Evolutionary conservation across 2,329 filamentous ascomycete species (phyloP).

Genomic region (Ophiostoma novo-ulmi): DNA sequence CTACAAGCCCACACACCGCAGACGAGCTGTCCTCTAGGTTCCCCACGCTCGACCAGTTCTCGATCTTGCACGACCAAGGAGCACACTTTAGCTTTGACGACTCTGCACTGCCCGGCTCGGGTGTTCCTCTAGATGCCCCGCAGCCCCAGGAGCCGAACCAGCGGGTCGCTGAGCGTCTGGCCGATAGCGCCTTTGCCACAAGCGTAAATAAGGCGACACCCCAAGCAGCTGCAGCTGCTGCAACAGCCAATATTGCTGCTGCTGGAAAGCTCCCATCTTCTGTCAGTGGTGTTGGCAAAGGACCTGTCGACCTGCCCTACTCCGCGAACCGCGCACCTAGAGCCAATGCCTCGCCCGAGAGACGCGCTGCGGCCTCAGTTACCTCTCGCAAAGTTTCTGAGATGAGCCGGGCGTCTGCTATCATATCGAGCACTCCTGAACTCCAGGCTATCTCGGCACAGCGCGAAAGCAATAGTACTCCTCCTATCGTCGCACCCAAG

Average conservation of each 20-base stretch:
- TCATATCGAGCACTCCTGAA: constrained; percentile 59
- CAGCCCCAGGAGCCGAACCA: constrained; percentile 49
- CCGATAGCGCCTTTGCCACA: constrained; percentile 74
- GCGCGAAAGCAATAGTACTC: constrained; percentile 21
- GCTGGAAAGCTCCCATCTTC: constrained; percentile 11
- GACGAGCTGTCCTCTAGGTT: constrained; percentile 85
- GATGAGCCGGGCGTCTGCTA: constrained; percentile 58
- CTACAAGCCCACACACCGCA: constrained; percentile 42
- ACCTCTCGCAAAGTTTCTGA: constrained; percentile 42
- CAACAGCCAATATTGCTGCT: constrained; percentile 17
- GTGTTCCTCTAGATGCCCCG: constrained; percentile 26
- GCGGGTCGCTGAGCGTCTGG: constrained; percentile 68
- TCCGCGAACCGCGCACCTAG: neutral
- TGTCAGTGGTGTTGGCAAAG: constrained; percentile 2
- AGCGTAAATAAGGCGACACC: constrained; percentile 33
- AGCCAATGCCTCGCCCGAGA: constrained; percentile 26
- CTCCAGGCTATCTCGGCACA: constrained; percentile 53
- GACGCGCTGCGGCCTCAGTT: constrained; percentile 33
- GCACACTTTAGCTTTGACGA: constrained; percentile 78
- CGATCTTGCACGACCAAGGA: constrained; percentile 78
- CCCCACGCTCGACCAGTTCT: constrained; percentile 88
- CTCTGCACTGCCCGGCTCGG: constrained; percentile 36
- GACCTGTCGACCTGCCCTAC: neutral
- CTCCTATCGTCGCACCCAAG: constrained; percentile 28
- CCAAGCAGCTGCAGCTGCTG: constrained; percentile 22